Evolutionary conservation across 1,284 basidiomycete genomes (phyloP), one percentile per base, ranked within the genome.

Genomic region (Sanghuangporus baumii): DNA sequence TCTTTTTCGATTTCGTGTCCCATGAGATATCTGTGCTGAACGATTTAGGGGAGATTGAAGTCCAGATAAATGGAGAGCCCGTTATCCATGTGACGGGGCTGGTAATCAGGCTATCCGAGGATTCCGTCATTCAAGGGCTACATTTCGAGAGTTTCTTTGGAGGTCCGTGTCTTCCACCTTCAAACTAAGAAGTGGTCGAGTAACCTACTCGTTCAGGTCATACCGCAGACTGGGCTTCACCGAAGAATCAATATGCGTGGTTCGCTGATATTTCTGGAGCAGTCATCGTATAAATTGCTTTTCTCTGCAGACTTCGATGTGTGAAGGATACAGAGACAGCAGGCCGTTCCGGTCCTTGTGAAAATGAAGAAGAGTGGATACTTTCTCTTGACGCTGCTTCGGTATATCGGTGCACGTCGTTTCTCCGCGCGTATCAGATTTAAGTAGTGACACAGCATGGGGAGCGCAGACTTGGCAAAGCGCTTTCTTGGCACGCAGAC

Each of bases 101-200:
- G 11, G 63, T 65, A 5, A 61, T 71, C 5, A 66, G 71, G 43
- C 64, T 65, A 9, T 59, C 64, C 26, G 40, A 56, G 8, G 58
- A 67, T 2, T 64, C 68, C 16, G 41, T 62, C 11, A 60, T 72
- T 43, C 67, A 69, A 38, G 71, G 71, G 6, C 66, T 70, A 7
- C 71, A 73, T 55, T 70, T 71, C 46, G 69, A 79, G 67, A 77
- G 76, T 16, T 80, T 79, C 71, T 80, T 79, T 60, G 77, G 74
- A 55, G 72, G 71, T 71, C 34, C 34, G 60, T 59, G 59, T 41
- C 3, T 31, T 31, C 12, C 26, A 43, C 14, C 36, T 11, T 18
- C 14, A 3, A 23, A 48, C 20, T 23, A 11, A 20, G 8, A 37
- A 41, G 37, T 47, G 14, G 14, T 36, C 18, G 34, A 41, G 14